Percentiles rank a stretch among this genome's conserved stretches.
These are phyloP conservation scores for Thymus quinquecostatus DNA, from an alignment of 257 asterid genomes.

Conservation along the genomic window DNA sequence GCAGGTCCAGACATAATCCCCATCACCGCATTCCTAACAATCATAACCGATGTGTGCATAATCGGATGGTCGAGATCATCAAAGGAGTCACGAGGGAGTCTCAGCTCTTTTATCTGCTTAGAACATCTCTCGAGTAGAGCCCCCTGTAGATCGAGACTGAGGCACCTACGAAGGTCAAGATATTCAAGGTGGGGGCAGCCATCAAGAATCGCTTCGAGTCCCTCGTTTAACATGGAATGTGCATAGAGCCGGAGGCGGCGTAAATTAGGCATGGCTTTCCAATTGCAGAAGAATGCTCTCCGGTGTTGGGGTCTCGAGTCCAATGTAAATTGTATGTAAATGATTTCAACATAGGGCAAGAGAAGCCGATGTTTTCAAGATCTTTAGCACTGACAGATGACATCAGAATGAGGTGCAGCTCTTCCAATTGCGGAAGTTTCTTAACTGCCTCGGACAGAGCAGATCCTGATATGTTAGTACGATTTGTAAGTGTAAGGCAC, in stretches of 20 bases:
- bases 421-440: constrained; percentile 50
- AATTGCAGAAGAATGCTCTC: constrained; percentile 42
- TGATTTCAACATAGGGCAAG: constrained; percentile 46
- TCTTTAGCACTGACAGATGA: background rate
- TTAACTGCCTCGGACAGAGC: constrained; percentile 36
- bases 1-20: too few relatives aligned
- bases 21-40: too few relatives aligned
- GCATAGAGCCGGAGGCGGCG: constrained; percentile 42
- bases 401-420: constrained; percentile 42
- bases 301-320: background rate
- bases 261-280: constrained; percentile 49
- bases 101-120: constrained; percentile 35
- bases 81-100: constrained; percentile 35
- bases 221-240: constrained; percentile 34
- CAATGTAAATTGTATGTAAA: background rate
- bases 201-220: constrained; percentile 48
- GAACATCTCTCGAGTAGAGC: constrained; percentile 42
- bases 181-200: constrained; percentile 55
- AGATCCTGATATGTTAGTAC: constrained; percentile 19
- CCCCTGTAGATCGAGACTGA: constrained; percentile 35
- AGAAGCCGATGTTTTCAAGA: constrained; percentile 23
- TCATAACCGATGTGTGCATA: too few relatives aligned
- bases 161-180: constrained; percentile 50
- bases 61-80: too few relatives aligned
- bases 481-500: constrained; percentile 37